Evolutionary conservation across 2,329 filamentous ascomycete genomes (phyloP), one percentile per base, ranked within the genome.

Genomic region (Samsoniella hepiali): DNA sequence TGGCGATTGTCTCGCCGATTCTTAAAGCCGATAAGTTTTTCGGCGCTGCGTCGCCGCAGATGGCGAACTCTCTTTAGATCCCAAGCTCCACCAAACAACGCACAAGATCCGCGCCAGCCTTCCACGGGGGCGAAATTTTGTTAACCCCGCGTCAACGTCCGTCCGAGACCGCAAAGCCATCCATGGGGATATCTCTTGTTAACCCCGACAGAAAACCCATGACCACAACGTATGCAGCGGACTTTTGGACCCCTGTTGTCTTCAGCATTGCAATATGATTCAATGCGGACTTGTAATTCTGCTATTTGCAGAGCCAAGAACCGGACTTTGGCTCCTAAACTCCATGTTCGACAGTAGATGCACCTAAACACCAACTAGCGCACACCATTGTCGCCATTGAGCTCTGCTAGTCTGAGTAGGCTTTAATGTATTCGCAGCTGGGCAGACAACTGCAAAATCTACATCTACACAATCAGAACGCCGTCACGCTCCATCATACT

Each of bases 11-110:
- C 17, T 15, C 42, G 40, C 40, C n/a, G 10, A 10, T 36, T 47
- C 58, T 55, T 55, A 62, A 62, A 29, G 38, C 50, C 58, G 58
- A 62, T 56, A 6, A 34, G 44, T 17, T 36, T n/a, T 44, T 32
- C 29, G 32, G 17, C 50, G 31, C 31, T 22, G 49, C 13, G 56
- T 32, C n/a, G 44, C 29, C n/a, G 32, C 34, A 13, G 3, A 58
- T n/a, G 31, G 36, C 34, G 5, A 29, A 17, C 38, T 5, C 15
- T 22, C 9, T 27, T 9, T 34, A 17, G 31, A 51, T 5, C 31
- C 31, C 17, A 3, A 34, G 17, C 31, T 55, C 51, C 51, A 55
- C 51, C 51, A 29, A 40, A 10, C 13, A 17, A 32, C 32, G 10
- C 31, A 36, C 8, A 10, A 38, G 10, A 38, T 7, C 50, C 50